phyloP scores from a whole-genome alignment of 2,329 filamentous ascomycete genomes.

The Hypoxylon sp. region DNA sequence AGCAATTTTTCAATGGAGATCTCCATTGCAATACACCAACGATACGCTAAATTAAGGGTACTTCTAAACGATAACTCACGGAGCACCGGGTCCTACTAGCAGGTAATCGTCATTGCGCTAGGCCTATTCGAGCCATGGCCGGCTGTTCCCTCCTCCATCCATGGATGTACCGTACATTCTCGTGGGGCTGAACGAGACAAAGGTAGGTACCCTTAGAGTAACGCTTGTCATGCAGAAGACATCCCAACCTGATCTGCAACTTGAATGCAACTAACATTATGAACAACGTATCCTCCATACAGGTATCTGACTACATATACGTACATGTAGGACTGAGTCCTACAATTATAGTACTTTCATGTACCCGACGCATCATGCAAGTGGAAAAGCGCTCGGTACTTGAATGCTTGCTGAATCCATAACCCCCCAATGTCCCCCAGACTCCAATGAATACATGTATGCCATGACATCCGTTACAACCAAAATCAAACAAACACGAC shows the following conservation, averaged over 20 bases:
- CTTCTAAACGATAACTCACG: conserved; percentile 8
- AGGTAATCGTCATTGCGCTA: conserved; percentile 30
- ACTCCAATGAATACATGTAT: neutral
- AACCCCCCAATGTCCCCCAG: neutral
- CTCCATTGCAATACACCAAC: conserved; percentile 6
- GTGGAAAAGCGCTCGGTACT: neutral
- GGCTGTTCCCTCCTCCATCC: conserved; percentile 1
- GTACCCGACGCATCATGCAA: neutral
- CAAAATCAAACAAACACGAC: neutral
- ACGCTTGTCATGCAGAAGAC: conserved; percentile 31
- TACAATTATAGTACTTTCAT: neutral
- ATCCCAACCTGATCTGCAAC: conserved; percentile 24
- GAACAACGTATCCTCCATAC: conserved; percentile 3
- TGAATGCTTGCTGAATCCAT: conserved; percentile 6
- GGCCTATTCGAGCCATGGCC: conserved; percentile 12
- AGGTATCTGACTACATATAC: too few relatives aligned
- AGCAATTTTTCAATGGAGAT: conserved; percentile 8
- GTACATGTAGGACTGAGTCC: neutral
- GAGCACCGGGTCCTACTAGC: conserved; percentile 17
- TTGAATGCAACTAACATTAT: conserved; percentile 23
- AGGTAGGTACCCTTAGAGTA: conserved; percentile 8
- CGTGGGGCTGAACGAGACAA: conserved; percentile 19
- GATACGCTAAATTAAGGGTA: conserved; percentile 16
- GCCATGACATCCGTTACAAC: neutral
- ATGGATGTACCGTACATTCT: conserved; percentile 3